These are phyloP conservation scores for Sporothrix euskadiensis DNA, from an alignment of 2,329 filamentous ascomycete genomes.

Conservation along the genomic window DNA sequence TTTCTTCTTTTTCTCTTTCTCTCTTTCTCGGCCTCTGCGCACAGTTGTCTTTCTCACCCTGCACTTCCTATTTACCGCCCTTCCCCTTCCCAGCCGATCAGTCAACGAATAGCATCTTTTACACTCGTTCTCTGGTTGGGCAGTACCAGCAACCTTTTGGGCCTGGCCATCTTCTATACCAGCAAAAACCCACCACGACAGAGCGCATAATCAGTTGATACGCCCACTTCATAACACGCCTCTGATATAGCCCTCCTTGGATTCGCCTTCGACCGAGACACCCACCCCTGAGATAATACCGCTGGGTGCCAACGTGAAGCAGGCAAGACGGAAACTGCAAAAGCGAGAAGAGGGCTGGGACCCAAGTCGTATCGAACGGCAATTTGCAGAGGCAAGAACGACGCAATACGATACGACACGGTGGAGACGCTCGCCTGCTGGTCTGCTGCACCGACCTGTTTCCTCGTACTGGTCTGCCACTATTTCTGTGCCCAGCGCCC, in stretches of 20 bases:
- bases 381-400: constrained; percentile 17
- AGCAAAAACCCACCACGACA: constrained; percentile 9
- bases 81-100: neutral
- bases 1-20: neutral
- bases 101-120: neutral
- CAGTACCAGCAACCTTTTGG: neutral
- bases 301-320: constrained; percentile 12
- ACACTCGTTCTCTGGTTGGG: neutral
- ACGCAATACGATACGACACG: constrained; percentile 2
- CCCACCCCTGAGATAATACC: constrained; percentile 17
- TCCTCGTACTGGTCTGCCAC: neutral
- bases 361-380: constrained; percentile 14
- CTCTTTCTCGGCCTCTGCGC: neutral
- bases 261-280: neutral
- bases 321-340: neutral
- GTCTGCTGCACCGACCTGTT: constrained; percentile 10
- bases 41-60: neutral
- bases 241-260: constrained; percentile 19
- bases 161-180: neutral
- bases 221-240: constrained; percentile 13
- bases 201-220: constrained; percentile 11
- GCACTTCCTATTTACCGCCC: neutral
- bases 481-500: constrained; percentile 16
- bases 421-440: constrained; percentile 6
- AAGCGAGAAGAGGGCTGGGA: constrained; percentile 1